Base-by-base conservation (phyloP, 2,329 filamentous ascomycete species). In the Ceratocystis lukuohia region DNA sequence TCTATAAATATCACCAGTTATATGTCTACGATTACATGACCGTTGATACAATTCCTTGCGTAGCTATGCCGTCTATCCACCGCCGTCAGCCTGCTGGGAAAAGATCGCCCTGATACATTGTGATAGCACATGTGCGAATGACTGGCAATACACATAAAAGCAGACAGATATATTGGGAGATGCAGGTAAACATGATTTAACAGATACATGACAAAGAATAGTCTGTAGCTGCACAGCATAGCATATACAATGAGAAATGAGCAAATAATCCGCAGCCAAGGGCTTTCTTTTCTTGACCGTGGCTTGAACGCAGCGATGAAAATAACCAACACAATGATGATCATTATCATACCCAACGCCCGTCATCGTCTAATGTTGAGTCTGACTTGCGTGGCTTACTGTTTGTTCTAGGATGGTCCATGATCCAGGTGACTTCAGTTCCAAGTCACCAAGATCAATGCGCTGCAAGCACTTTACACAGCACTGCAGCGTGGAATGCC, bases 391-490 rank as follows among this genome's bases (percentile, higher is more conserved):
- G 20, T 53, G 48, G 1, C n/a, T 53, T 53, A 22, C 48, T 6
- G 10, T 28, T 22, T 10, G 2, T 22, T 22, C 48, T 28, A 25
- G 48, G 22, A 28, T 53, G 10, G 10, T 1, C 22, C 48, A 53
- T 53, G 48, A 25, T 25, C 22, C 48, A 17, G 22, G 48, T 41
- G 37, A 12, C 37, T 41, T 41, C 37, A 41, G 12, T 41, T 12
- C 10, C 37, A 41, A 41, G 37, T 25, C 48, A 28, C 1, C 48
- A 53, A 25, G 48, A 59, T 59, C 50, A 22, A 56, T 10, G 3
- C 17, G 25, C 56, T 59, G 56, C 56, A 59, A 59, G 56, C 56
- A 59, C 56, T 59, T 59, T 59, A 59, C 25, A 25, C 25, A 25
- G 37, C 48, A 22, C 7, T 30, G 17, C 17, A 59, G 56, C 56